These are phyloP conservation scores for Kazachstania viticola DNA, from an alignment of 805 yeast species.

Conservation along the genomic window DNA sequence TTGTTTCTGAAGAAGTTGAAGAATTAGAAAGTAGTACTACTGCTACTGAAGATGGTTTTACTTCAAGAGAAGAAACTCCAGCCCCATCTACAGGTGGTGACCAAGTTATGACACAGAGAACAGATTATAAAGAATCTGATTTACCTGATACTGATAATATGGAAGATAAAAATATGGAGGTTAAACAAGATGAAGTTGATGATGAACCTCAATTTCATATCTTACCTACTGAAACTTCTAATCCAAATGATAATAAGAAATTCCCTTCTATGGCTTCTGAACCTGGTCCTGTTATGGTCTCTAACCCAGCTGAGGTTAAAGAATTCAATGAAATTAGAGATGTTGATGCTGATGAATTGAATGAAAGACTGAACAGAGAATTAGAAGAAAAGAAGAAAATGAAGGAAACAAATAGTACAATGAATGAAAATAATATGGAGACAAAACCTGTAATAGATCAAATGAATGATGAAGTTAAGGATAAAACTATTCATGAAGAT, in stretches of 20 bases:
- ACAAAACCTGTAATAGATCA: not conserved
- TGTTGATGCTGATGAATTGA: conserved; percentile 49
- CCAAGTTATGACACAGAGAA: too few relatives aligned
- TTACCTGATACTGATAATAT: not conserved
- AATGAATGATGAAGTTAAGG: conserved; percentile 1
- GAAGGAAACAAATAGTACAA: too few relatives aligned
- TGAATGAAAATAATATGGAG: not conserved
- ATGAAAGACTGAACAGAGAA: conserved; percentile 29
- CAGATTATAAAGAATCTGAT: not conserved
- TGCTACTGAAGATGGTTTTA: conserved; percentile 1
- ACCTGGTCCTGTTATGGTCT: conserved; percentile 50
- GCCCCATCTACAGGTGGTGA: too few relatives aligned
- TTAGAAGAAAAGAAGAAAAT: conserved; percentile 7
- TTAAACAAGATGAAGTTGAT: not conserved
- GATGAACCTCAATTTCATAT: conserved; percentile 25
- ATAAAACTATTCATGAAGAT: not conserved
- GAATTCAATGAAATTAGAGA: conserved; percentile 49
- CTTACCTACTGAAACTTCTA: conserved; percentile 30
- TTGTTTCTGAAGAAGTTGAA: conserved; percentile 14
- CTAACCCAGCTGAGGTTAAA: conserved; percentile 48
- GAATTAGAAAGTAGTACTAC: conserved; percentile 1
- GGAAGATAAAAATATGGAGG: conserved; percentile 5
- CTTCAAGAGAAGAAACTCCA: conserved; percentile 12
- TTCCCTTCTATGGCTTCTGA: conserved; percentile 41
- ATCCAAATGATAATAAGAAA: too few relatives aligned